Evolutionary conservation across 352 stramenopile genomes (phyloP).

Genomic region (Globisporangium alternatum): DNA sequence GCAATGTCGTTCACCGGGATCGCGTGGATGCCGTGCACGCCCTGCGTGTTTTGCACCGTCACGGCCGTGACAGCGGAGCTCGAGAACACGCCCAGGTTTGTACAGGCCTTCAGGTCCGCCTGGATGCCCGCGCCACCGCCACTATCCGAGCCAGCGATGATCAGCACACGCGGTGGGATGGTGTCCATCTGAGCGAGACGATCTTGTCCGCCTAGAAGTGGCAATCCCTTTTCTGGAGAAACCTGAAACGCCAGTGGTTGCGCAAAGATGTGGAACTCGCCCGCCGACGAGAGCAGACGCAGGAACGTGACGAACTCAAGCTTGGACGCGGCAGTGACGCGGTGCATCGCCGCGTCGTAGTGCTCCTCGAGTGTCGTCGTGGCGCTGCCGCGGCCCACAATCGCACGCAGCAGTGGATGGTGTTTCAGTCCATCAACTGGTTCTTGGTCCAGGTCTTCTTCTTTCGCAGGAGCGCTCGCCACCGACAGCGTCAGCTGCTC

Average conservation of each 20-base stretch:
- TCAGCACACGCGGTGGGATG: conserved; percentile 62
- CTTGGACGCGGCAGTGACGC: conserved; percentile 9
- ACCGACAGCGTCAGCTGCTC: neutral
- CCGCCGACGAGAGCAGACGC: conserved; percentile 16
- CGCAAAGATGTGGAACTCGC: conserved; percentile 10
- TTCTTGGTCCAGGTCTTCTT: neutral
- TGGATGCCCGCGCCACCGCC: conserved; percentile 90
- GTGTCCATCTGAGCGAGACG: neutral
- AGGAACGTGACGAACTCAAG: conserved; percentile 28
- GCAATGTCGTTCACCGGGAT: conserved; percentile 64
- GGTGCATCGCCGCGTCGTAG: conserved; percentile 10
- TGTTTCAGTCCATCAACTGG: neutral
- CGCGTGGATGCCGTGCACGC: conserved; percentile 47
- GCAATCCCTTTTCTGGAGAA: neutral
- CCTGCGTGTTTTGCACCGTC: conserved; percentile 84
- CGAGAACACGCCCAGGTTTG: conserved; percentile 74
- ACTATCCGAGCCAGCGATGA: conserved; percentile 92
- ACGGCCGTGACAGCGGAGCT: conserved; percentile 90
- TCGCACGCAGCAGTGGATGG: conserved; percentile 14
- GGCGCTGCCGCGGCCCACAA: conserved; percentile 8
- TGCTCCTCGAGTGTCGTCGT: conserved; percentile 3
- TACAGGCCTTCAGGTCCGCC: conserved; percentile 92
- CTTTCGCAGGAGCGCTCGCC: neutral
- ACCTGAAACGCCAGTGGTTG: conserved; percentile 2
- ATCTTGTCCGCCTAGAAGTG: neutral